These are phyloP conservation scores for Zygoascus flipseniorum DNA, from an alignment of 805 yeast genomes.

Conservation along the genomic window DNA sequence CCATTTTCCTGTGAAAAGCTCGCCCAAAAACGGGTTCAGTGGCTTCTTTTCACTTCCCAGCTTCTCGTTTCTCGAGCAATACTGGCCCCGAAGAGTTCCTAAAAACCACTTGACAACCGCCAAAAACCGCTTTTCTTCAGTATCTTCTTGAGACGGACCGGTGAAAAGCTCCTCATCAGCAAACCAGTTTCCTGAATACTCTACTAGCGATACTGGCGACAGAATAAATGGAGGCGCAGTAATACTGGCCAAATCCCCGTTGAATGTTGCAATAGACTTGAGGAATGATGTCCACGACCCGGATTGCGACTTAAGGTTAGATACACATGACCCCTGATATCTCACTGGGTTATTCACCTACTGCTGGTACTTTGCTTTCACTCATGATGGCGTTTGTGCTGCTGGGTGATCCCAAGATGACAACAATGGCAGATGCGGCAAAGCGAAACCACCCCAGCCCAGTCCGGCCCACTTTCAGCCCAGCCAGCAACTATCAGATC, in stretches of 20 bases:
- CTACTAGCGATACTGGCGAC: conserved; percentile 80
- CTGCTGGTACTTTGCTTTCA: conserved; percentile 17
- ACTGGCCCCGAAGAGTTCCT: conserved; percentile 85
- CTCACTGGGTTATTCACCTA: conserved; percentile 4
- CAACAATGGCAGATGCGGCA: background rate
- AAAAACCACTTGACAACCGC: conserved; percentile 88
- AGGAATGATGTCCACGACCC: conserved; percentile 83
- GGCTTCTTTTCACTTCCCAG: conserved; percentile 98
- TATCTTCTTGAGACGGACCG: conserved; percentile 46
- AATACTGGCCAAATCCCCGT: conserved; percentile 85
- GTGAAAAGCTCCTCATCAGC: conserved; percentile 80
- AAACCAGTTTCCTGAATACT: conserved; percentile 94
- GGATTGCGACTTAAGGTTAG: conserved; percentile 11
- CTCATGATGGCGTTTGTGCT: conserved; percentile 2
- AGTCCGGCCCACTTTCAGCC: background rate
- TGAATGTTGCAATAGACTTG: conserved; percentile 83
- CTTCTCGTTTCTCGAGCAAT: conserved; percentile 83
- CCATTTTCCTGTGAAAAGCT: conserved; percentile 89
- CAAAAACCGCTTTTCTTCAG: conserved; percentile 54
- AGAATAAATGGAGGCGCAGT: conserved; percentile 97
- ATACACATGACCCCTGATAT: background rate
- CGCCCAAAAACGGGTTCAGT: conserved; percentile 92
- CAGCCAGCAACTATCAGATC: background rate
- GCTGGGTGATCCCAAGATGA: background rate
- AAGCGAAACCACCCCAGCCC: background rate